Base-by-base conservation (phyloP, 2,329 filamentous ascomycete species). In the Pseudogymnoascus pannorum region DNA sequence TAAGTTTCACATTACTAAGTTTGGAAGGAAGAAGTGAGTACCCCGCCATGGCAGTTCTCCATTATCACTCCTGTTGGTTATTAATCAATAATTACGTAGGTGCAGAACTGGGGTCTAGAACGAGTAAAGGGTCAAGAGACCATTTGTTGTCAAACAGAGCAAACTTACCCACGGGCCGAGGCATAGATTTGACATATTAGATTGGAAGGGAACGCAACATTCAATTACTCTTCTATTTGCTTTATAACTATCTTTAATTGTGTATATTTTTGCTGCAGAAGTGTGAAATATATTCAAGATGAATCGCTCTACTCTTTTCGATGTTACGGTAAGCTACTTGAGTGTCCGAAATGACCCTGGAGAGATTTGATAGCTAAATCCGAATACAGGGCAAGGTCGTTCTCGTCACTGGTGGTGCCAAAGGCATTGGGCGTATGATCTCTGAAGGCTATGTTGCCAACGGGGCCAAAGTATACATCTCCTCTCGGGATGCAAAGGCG, bases 401-500 rank as follows among this genome's bases (percentile, higher is more conserved):
- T 66, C 77, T 85, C 62, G 76, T 85, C 59, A 85, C 82, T 4
- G 82, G 82, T 65, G 80, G 80, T 59, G 81, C 79, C 51, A 82
- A 86, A 69, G 85, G 85, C 65, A 83, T 88, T 65, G 86, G 86
- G 14, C 81, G 81, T 63, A 88, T 88, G 85, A 88, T 88, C 65
- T 81, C 83, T 31, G 77, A 84, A 61, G 86, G 84, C 62, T 87
- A 86, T 73, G 78, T 87, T n/a, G 71, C 77, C 61, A 87, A 86
- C 72, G 84, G 85, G 61, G 81, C 82, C 62, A 87, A 82, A 64
- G 87, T 90, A 5, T 90, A 89, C 76, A 86, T 91, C 64, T 85
- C 84, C 5, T 87, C 84, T 5, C 80, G 84, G 22, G 86, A 87
- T 31, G 84, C 83, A 14, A 84, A 82, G 44, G 75, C 77, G 24